Conservation (phyloP, 768 basidiomycete genomes). For the Hortiboletus flavorubellus region DNA sequence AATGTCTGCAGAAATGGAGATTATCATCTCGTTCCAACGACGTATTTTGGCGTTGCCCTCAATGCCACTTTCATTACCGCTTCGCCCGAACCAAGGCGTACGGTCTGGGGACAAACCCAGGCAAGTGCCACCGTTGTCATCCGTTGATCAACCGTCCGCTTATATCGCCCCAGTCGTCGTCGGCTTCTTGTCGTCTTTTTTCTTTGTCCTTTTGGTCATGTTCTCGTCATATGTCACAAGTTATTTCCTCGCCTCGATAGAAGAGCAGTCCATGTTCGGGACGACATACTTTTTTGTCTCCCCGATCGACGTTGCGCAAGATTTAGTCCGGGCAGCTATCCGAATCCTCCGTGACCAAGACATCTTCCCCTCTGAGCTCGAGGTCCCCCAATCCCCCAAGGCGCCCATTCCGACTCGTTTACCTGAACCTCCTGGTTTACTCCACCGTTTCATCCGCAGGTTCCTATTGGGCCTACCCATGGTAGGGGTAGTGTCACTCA, state of each 20-base stretch:
- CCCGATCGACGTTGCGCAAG: conserved; percentile 56
- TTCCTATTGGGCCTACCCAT: conserved; percentile 76
- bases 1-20: conserved; percentile 76
- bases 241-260: conserved; percentile 60
- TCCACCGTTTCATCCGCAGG: conserved; percentile 60
- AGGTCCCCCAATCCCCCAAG: conserved; percentile 13
- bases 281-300: conserved; percentile 42
- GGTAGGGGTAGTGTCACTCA: conserved; percentile 70
- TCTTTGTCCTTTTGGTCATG: conserved; percentile 66
- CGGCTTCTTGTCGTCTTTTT: conserved; percentile 52
- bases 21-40: conserved; percentile 55
- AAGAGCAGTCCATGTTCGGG: conserved; percentile 43
- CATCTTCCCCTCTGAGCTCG: conserved; percentile 31
- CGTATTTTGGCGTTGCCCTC: conserved; percentile 77
- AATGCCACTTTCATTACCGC: conserved; percentile 75
- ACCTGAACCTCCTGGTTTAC: conserved; percentile 41
- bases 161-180: conserved; percentile 51
- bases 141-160: conserved; percentile 9
- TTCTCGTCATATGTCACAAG: conserved; percentile 68
- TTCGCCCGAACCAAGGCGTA: conserved; percentile 68
- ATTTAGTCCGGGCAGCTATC: conserved; percentile 60
- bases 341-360: conserved; percentile 60
- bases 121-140: conserved; percentile 35
- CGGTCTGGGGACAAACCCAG: conserved; percentile 76
- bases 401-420: conserved; percentile 15